phyloP scores from a whole-genome alignment of 148 eudicot species.

The Pharnaceum exiguum region DNA sequence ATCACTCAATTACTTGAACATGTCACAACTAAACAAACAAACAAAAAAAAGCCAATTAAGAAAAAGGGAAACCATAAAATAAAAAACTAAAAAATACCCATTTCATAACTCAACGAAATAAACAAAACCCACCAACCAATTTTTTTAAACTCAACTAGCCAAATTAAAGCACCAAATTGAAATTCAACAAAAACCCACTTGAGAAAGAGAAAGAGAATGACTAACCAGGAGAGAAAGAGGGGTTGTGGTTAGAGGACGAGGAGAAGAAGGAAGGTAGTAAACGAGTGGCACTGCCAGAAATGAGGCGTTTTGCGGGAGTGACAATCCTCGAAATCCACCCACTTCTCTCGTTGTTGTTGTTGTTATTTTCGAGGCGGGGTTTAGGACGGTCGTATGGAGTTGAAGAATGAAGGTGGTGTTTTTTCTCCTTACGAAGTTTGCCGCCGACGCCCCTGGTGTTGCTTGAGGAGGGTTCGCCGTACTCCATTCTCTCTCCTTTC shows the following conservation, averaged over 20 bases:
- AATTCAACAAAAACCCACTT: neutral
- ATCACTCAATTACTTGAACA: too few species aligned
- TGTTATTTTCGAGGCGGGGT: constrained; percentile 21
- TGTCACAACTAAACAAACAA: too few species aligned
- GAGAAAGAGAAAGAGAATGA: neutral
- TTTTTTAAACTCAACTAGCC: too few species aligned
- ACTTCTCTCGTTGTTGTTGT: constrained; percentile 37
- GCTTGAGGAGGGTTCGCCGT: too few species aligned
- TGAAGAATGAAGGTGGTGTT: constrained; percentile 38
- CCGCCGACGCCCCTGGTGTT: constrained; percentile 71
- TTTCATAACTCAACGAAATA: too few species aligned
- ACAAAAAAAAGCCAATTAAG: too few species aligned
- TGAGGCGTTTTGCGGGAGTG: constrained; percentile 54
- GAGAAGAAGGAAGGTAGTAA: constrained; percentile 52
- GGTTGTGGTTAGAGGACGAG: constrained; percentile 1
- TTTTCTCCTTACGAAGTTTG: constrained; percentile 38
- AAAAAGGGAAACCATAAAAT: too few species aligned
- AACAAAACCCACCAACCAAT: too few species aligned
- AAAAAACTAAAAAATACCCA: too few species aligned
- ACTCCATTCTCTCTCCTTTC: too few species aligned
- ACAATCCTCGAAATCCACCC: constrained; percentile 69
- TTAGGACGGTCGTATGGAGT: constrained; percentile 71
- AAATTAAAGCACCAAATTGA: too few species aligned
- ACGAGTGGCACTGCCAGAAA: constrained; percentile 59
- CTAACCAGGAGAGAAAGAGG: neutral